These are phyloP conservation scores for Limnanthes douglasii DNA, from an alignment of 345 rosid genomes.

Conservation along the genomic window DNA sequence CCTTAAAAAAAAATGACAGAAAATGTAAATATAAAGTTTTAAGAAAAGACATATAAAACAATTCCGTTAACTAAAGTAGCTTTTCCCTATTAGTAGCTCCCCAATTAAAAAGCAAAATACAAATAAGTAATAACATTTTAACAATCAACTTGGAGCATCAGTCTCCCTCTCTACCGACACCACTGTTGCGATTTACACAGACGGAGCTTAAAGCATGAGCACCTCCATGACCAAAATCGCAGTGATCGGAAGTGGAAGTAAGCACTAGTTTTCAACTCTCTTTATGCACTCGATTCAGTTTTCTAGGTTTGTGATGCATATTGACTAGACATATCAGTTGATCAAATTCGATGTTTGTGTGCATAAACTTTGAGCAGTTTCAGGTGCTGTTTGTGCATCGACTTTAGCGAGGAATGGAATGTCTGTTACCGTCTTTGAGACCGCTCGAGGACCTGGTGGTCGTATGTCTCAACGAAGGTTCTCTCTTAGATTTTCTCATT, in stretches of 20 bases:
- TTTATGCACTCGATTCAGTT: not conserved
- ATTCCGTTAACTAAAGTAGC: too few relatives aligned
- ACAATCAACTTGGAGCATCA: too few relatives aligned
- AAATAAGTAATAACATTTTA: too few relatives aligned
- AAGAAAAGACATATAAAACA: too few relatives aligned
- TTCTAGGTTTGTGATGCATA: not conserved
- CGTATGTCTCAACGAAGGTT: constrained; percentile 89
- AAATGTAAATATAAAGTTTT: too few relatives aligned
- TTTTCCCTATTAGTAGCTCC: too few relatives aligned
- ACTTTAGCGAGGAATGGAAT: constrained; percentile 50
- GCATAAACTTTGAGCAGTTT: constrained; percentile 22
- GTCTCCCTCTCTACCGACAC: too few relatives aligned
- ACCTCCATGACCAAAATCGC: constrained; percentile 52
- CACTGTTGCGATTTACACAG: too few relatives aligned
- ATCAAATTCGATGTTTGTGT: not conserved
- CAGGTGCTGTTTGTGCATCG: constrained; percentile 86
- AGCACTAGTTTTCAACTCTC: constrained; percentile 6
- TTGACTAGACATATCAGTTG: not conserved
- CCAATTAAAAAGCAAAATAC: too few relatives aligned
- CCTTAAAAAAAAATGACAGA: too few relatives aligned
- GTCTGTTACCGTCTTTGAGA: constrained; percentile 66
- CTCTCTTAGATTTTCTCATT: not conserved
- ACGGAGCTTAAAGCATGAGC: too few relatives aligned
- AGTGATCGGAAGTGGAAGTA: constrained; percentile 72
- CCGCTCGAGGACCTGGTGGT: constrained; percentile 80